A percentile compares a stretch with the other conserved stretches of the same genome.
Conservation (phyloP, 2,329 filamentous ascomycete species). For the Fusarium palustre region DNA sequence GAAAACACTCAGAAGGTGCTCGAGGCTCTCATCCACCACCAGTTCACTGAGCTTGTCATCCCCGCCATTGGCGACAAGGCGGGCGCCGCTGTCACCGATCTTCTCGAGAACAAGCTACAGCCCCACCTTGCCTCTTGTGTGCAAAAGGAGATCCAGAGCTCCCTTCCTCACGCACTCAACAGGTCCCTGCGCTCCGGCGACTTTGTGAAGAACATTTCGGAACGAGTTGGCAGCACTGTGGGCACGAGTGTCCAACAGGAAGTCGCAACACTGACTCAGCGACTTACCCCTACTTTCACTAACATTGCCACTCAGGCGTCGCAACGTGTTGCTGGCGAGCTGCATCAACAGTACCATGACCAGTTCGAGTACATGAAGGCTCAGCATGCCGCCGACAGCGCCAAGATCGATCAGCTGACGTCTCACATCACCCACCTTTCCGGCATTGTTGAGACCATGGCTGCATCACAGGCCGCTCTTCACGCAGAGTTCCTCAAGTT, state of each 20-base stretch:
- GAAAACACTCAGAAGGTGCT: conserved; percentile 78
- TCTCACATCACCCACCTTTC: conserved; percentile 74
- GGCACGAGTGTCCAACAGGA: conserved; percentile 76
- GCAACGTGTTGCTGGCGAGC: conserved; percentile 74
- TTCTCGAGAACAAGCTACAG: conserved; percentile 76
- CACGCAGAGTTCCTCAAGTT: conserved; percentile 73
- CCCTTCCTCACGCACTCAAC: conserved; percentile 72
- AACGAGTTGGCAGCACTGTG: conserved; percentile 76
- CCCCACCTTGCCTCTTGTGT: conserved; percentile 74
- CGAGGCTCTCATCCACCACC: conserved; percentile 78
- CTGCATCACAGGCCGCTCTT: conserved; percentile 73
- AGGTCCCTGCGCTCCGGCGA: conserved; percentile 75
- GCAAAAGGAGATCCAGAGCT: conserved; percentile 77
- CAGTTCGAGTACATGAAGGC: conserved; percentile 64
- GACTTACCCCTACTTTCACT: conserved; percentile 74
- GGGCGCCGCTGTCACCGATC: conserved; percentile 75
- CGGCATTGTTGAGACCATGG: conserved; percentile 77
- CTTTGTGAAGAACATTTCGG: conserved; percentile 75
- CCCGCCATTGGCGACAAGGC: conserved; percentile 78
- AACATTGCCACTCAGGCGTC: conserved; percentile 73
- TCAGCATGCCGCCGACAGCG: conserved; percentile 63
- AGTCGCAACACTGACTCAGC: conserved; percentile 68
- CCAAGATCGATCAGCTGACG: conserved; percentile 80
- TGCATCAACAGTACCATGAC: conserved; percentile 71
- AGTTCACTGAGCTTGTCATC: conserved; percentile 80